Percentiles rank a stretch among this genome's conserved stretches.
Conservation (phyloP, 306 rosid species). For the Dryas alaskensis region DNA sequence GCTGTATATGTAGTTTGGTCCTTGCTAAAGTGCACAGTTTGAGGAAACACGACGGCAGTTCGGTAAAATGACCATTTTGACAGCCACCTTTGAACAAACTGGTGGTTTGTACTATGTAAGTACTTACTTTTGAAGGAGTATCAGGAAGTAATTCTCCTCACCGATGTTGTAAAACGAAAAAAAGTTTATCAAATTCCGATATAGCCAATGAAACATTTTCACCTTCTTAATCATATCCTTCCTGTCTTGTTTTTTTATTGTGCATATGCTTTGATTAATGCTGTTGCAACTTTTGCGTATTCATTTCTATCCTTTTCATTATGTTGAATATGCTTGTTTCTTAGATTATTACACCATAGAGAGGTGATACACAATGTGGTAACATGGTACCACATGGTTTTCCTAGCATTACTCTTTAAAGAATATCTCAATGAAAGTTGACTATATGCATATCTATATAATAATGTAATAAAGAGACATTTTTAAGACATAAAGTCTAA, state of each 20-base stretch:
- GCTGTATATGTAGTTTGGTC: conserved; percentile 26
- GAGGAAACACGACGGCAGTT: not conserved
- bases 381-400: no score
- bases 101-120: conserved; percentile 15
- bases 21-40: conserved; percentile 21
- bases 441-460: no score
- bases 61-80: conserved; percentile 5
- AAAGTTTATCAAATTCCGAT: not conserved
- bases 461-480: no score
- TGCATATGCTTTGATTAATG: not conserved
- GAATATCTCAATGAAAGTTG: no score
- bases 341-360: no score
- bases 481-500: no score
- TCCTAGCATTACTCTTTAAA: no score
- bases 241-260: not conserved
- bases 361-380: no score
- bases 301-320: no score
- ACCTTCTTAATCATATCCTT: not conserved
- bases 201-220: not conserved
- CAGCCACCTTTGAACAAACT: conserved; percentile 16
- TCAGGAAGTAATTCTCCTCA: not conserved
- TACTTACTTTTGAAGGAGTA: conserved; percentile 19
- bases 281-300: no score
- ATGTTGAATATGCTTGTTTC: no score
- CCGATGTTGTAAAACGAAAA: conserved; percentile 1